These are phyloP conservation scores for Euryodendron excelsum DNA, from an alignment of 148 eudicot species.

Conservation along the genomic window DNA sequence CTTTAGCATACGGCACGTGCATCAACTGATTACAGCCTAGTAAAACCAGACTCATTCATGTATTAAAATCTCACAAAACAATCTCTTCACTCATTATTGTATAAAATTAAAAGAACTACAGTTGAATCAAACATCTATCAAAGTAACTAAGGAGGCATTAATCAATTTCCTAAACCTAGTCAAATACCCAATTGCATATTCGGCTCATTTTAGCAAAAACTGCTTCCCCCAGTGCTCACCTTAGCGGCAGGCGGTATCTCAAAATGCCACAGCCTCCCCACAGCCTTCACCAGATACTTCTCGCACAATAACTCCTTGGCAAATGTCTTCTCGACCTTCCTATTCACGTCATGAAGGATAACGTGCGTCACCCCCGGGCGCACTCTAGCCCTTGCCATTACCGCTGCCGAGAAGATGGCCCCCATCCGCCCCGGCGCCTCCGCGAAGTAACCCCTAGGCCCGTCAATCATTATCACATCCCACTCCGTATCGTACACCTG, in stretches of 20 bases:
- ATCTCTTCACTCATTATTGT: too few species aligned
- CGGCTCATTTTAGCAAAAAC: conserved; percentile 10
- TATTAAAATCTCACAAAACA: too few species aligned
- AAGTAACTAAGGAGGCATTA: too few species aligned
- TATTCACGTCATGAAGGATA: conserved; percentile 45
- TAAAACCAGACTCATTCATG: too few species aligned
- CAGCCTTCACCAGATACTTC: conserved; percentile 44
- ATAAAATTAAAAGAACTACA: too few species aligned
- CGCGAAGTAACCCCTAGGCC: conserved; percentile 43
- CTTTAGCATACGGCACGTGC: too few species aligned
- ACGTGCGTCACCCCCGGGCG: conserved; percentile 53
- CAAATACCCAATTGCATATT: background rate
- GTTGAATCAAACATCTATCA: too few species aligned
- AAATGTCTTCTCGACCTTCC: conserved; percentile 51
- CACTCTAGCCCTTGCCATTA: conserved; percentile 47
- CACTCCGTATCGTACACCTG: conserved; percentile 49
- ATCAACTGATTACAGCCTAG: too few species aligned
- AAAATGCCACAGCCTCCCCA: conserved; percentile 59
- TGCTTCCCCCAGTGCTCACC: background rate
- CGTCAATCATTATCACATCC: conserved; percentile 63
- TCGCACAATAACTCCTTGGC: conserved; percentile 50
- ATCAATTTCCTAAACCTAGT: too few species aligned
- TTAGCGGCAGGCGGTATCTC: conserved; percentile 47
- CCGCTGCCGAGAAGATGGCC: conserved; percentile 50
- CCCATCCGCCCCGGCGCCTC: conserved; percentile 58